These are phyloP conservation scores for Globisporangium emineosum DNA, from an alignment of 352 stramenopile species.

Conservation along the genomic window DNA sequence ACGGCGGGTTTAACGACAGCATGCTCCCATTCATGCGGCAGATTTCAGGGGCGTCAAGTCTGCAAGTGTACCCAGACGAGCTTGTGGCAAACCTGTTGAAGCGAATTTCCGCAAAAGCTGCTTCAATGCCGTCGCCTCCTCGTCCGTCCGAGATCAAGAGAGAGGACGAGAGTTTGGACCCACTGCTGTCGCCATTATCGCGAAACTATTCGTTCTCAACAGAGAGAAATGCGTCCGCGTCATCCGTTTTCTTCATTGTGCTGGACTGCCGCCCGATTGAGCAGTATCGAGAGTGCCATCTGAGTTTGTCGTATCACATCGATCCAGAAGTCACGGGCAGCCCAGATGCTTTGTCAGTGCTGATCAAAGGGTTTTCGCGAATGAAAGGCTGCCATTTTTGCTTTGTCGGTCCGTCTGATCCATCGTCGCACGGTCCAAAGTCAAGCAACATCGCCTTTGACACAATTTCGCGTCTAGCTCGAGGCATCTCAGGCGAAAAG, in stretches of 20 bases:
- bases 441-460: slow-evolving; percentile 42
- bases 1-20: slow-evolving; percentile 62
- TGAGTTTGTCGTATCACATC: slow-evolving; percentile 86
- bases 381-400: slow-evolving; percentile 91
- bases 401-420: slow-evolving; percentile 68
- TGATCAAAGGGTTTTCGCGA: slow-evolving; percentile 75
- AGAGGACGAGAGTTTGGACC: slow-evolving; percentile 25
- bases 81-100: slow-evolving; percentile 73
- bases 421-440: slow-evolving; percentile 18
- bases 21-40: slow-evolving; percentile 71
- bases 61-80: slow-evolving; percentile 84
- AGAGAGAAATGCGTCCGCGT: slow-evolving; percentile 31
- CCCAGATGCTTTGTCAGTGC: slow-evolving; percentile 63
- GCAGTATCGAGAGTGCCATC: slow-evolving; percentile 75
- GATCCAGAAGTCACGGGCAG: slow-evolving; percentile 71
- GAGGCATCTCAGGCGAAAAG: slow-evolving; percentile 62
- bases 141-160: neutral
- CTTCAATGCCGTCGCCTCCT: slow-evolving; percentile 1
- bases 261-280: slow-evolving; percentile 75
- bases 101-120: slow-evolving; percentile 26
- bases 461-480: slow-evolving; percentile 50
- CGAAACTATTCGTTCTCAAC: slow-evolving; percentile 32
- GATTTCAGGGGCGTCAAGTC: slow-evolving; percentile 65
- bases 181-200: slow-evolving; percentile 28
- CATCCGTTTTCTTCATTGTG: slow-evolving; percentile 75